Percentiles rank a stretch among this genome's conserved stretches.
Conservation (phyloP, 768 basidiomycete genomes). For the Cyclocybe aegerita region DNA sequence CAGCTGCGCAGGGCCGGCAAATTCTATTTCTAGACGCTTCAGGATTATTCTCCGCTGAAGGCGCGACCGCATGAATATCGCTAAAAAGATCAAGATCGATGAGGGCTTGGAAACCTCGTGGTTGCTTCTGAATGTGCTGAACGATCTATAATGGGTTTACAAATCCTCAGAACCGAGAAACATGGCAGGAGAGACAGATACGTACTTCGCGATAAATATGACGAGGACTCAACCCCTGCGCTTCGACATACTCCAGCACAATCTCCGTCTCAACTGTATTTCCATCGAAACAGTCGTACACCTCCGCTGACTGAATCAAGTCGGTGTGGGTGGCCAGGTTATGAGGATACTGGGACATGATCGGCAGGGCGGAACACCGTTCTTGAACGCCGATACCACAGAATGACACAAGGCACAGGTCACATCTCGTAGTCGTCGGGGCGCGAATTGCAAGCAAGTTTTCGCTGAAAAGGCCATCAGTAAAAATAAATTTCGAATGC, state of each 20-base stretch:
- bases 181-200: background rate
- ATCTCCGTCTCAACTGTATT: constrained; percentile 83
- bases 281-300: constrained; percentile 79
- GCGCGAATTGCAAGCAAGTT: constrained; percentile 70
- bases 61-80: constrained; percentile 61
- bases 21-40: constrained; percentile 58
- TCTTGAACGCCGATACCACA: constrained; percentile 79
- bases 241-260: constrained; percentile 77
- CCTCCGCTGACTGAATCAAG: constrained; percentile 70
- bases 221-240: constrained; percentile 59
- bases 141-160: constrained; percentile 49
- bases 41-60: constrained; percentile 55
- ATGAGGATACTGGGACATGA: constrained; percentile 66
- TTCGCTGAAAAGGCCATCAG: constrained; percentile 46
- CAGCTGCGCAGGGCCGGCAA: constrained; percentile 73
- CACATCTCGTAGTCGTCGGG: constrained; percentile 79
- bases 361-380: constrained; percentile 63
- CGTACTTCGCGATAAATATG: constrained; percentile 78
- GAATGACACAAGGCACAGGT: constrained; percentile 79
- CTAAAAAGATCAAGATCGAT: constrained; percentile 71
- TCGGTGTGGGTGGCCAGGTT: constrained; percentile 68
- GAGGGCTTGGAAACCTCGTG: constrained; percentile 61
- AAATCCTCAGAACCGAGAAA: background rate
- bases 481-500: background rate
- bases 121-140: constrained; percentile 55